Conservation (phyloP, 805 yeast genomes). For the Saturnispora zaruensis region DNA sequence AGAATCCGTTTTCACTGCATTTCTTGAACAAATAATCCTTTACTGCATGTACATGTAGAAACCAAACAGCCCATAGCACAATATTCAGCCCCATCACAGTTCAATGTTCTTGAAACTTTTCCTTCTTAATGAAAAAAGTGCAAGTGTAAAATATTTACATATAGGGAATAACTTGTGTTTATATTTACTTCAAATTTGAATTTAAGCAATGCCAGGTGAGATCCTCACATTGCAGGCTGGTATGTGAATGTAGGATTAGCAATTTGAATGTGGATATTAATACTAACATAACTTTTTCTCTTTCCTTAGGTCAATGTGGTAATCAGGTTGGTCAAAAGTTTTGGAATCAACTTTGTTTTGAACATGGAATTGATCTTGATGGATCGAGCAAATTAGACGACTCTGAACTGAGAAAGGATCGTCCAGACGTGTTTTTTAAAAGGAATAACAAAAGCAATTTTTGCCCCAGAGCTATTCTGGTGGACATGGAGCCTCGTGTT, state of each 20-base stretch:
- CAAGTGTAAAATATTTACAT: background rate
- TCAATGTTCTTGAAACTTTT: background rate
- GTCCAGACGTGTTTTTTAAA: slow-evolving; percentile 77
- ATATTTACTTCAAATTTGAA: background rate
- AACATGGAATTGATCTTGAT: slow-evolving; percentile 57
- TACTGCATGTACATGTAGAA: slow-evolving; percentile 31
- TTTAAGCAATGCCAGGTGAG: slow-evolving; percentile 43
- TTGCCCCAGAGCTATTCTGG: slow-evolving; percentile 78
- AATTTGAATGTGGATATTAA: background rate
- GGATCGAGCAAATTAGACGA: slow-evolving; percentile 5
- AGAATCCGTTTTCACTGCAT: slow-evolving; percentile 78
- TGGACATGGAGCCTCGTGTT: slow-evolving; percentile 89
- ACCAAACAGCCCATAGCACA: background rate
- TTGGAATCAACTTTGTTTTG: slow-evolving; percentile 82
- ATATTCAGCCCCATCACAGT: background rate
- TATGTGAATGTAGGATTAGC: slow-evolving; percentile 15
- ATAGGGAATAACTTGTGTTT: background rate
- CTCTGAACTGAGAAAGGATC: slow-evolving; percentile 42
- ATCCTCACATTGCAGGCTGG: slow-evolving; percentile 62
- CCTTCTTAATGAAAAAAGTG: background rate
- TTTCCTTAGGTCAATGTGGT: slow-evolving; percentile 75
- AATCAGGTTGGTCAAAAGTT: slow-evolving; percentile 90
- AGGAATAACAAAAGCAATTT: slow-evolving; percentile 60
- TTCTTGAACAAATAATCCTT: slow-evolving; percentile 63
- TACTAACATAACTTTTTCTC: slow-evolving; percentile 9